Evolutionary conservation across 2,329 filamentous ascomycete species (phyloP).

Genomic region (Aspergillus pseudoviridinutans): DNA sequence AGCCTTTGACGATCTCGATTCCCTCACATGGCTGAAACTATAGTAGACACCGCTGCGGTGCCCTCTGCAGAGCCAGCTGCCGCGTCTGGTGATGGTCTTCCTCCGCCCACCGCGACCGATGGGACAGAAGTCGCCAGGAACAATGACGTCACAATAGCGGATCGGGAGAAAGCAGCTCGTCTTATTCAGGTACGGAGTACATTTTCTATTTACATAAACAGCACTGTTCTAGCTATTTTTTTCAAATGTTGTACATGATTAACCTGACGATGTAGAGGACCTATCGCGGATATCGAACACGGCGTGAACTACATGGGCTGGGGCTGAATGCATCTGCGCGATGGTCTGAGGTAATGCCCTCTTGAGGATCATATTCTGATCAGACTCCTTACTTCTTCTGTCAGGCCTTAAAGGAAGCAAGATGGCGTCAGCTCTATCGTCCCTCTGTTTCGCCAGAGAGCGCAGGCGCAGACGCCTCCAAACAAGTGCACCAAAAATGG

Average conservation of each 20-base stretch:
- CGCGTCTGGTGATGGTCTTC: not conserved
- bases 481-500: slow-evolving; percentile 66
- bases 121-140: not conserved
- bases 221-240: not conserved
- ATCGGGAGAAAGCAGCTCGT: not conserved
- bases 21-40: no score
- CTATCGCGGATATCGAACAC: slow-evolving; percentile 71
- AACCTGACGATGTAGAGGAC: slow-evolving; percentile 53
- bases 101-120: not conserved
- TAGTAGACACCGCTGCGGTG: no score
- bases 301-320: slow-evolving; percentile 66
- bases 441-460: slow-evolving; percentile 27
- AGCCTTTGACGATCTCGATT: no score
- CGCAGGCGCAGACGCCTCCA: slow-evolving; percentile 17
- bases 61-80: no score
- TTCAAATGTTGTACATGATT: not conserved
- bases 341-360: slow-evolving; percentile 60
- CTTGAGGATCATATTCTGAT: not conserved
- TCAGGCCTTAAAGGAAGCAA: slow-evolving; percentile 53
- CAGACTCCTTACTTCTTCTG: not conserved
- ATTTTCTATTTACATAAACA: not conserved
- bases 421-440: slow-evolving; percentile 47
- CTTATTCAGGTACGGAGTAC: not conserved
- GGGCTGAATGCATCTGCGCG: slow-evolving; percentile 65
- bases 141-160: not conserved